Evolutionary conservation across 2,329 filamentous ascomycete species (phyloP).

Genomic region (Beauveria medogensis): DNA sequence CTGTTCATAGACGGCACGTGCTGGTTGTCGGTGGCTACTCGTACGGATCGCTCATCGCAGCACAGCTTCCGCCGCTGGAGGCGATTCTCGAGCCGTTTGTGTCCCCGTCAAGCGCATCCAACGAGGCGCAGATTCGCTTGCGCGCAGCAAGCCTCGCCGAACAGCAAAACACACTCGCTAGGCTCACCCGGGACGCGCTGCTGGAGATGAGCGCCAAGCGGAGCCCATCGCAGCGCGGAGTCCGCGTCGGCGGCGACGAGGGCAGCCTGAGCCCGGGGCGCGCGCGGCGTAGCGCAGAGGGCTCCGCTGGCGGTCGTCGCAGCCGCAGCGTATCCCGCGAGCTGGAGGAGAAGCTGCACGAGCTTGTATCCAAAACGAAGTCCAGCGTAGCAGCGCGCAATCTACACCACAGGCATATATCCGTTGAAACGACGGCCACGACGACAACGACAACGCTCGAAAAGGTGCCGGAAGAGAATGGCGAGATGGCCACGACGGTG

Average conservation of each 20-base stretch:
- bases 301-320: conserved; percentile 9
- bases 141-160: conserved; percentile 61
- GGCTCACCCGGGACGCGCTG: conserved; percentile 26
- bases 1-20: conserved; percentile 17
- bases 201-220: conserved; percentile 19
- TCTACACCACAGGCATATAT: background rate
- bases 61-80: conserved; percentile 56
- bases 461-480: background rate
- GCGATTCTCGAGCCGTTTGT: conserved; percentile 54
- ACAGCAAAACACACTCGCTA: conserved; percentile 46
- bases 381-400: background rate
- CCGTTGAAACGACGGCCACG: background rate
- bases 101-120: conserved; percentile 42
- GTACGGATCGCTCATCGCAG: conserved; percentile 78
- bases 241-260: conserved; percentile 45
- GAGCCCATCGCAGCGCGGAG: conserved; percentile 22
- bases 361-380: conserved; percentile 9
- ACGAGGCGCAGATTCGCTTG: conserved; percentile 60
- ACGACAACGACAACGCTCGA: background rate
- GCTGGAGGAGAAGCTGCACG: conserved; percentile 11
- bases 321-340: conserved; percentile 16
- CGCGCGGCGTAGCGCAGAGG: conserved; percentile 26
- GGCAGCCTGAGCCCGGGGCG: conserved; percentile 28
- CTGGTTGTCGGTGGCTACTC: conserved; percentile 75
- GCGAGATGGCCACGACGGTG: background rate